These are phyloP conservation scores for Phallus indusiatus DNA, from an alignment of 768 basidiomycete genomes.

Conservation along the genomic window DNA sequence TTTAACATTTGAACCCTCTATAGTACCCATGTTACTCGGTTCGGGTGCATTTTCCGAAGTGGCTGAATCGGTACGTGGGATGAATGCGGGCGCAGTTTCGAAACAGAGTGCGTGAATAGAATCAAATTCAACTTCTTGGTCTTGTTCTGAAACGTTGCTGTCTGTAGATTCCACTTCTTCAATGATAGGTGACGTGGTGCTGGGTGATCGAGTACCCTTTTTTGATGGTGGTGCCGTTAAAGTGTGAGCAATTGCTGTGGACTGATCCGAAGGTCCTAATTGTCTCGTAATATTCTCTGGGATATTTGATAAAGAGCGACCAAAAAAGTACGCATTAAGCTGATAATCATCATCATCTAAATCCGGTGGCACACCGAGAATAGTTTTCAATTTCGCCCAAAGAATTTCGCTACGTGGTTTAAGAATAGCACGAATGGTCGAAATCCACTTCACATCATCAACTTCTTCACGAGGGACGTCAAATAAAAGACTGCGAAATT, in stretches of 20 bases:
- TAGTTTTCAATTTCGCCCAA: conserved; percentile 85
- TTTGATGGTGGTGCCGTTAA: background rate
- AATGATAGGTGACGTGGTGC: background rate
- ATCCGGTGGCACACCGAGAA: conserved; percentile 80
- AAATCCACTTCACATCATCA: conserved; percentile 65
- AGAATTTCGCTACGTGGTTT: conserved; percentile 72
- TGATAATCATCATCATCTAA: conserved; percentile 32
- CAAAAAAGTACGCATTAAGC: conserved; percentile 25
- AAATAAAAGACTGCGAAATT: background rate
- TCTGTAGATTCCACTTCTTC: no score
- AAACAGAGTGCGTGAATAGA: no score
- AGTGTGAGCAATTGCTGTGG: background rate
- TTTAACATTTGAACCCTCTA: no score
- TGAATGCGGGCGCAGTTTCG: no score
- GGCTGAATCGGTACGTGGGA: no score
- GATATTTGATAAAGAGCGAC: background rate
- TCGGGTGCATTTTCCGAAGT: no score
- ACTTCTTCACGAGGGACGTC: conserved; percentile 38
- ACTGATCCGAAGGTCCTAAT: background rate
- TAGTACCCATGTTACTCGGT: no score
- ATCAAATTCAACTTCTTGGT: no score
- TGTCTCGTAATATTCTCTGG: background rate
- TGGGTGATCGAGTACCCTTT: background rate
- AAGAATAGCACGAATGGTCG: conserved; percentile 62
- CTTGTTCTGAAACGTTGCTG: no score